Evolutionary conservation across 2,329 filamentous ascomycete genomes (phyloP), one percentile per base, ranked within the genome.

Genomic region (Furcasterigmium sp.): DNA sequence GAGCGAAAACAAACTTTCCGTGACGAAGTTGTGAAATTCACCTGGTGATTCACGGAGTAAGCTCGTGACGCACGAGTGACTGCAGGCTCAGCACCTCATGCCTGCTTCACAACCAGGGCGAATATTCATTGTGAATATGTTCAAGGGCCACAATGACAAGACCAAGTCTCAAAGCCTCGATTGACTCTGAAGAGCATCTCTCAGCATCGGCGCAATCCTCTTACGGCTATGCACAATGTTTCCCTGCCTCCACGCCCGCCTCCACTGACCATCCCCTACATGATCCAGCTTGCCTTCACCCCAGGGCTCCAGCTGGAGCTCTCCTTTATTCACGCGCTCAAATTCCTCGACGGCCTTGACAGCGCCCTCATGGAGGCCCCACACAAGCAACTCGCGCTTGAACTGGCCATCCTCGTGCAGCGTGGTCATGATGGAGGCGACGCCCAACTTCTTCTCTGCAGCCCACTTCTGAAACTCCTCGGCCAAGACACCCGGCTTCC

Each of bases 341-440:
- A 91, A 91, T 14, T 57, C 61, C 55, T 72, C 64, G 14, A 75
- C 75, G 1, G 76, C 78, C 4, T 60, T 53, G 0, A 67, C 64
- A 0, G 74, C 82, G 4, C 59, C 58, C 1, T 71, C 64, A 20
- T 69, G 75, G 2, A 79, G 55, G 0, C 75, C 82, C 77, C 84
- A 85, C 0, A 91, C 63, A 6, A 91, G 62, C 29, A 90, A 58
- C 56, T 93, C 79, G 40, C 87, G 68, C 50, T 69, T 67, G 48
- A 90, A 87, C 14, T 67, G 56, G 0, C 75, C 78, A 1, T 63
- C 64, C 0, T 71, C 65, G 18, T 73, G 68, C 17, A 71, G 79
- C n/a, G 78, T 78, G 2, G 86, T 88, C 82, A 91, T 86, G 43
- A 91, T 66, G 9, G 71, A 72, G 8, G 75, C 76, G 9, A 91